phyloP scores from a whole-genome alignment of 169 alveolate species.

The Condylostoma magnum region DNA sequence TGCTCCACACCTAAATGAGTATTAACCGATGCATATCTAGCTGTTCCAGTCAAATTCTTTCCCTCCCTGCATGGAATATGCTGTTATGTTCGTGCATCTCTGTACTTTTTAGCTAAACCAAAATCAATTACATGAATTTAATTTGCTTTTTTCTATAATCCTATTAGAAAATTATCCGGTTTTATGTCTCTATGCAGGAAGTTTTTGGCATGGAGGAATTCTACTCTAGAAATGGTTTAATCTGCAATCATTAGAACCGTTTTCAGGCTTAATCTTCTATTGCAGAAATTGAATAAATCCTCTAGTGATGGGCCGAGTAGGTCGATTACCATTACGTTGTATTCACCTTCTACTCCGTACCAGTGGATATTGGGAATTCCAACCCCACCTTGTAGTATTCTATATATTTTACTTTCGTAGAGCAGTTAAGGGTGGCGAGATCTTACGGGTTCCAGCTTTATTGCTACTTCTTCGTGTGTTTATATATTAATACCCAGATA shows the following conservation, averaged over 20 bases:
- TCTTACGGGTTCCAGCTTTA: slow-evolving; percentile 40
- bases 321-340: slow-evolving; percentile 65
- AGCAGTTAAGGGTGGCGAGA: slow-evolving; percentile 41
- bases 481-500: slow-evolving; percentile 30
- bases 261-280: slow-evolving; percentile 30
- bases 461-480: slow-evolving; percentile 35
- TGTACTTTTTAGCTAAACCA: slow-evolving; percentile 95
- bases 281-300: slow-evolving; percentile 45
- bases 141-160: slow-evolving; percentile 60
- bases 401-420: slow-evolving; percentile 39
- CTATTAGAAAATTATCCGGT: slow-evolving; percentile 71
- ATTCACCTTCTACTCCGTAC: slow-evolving; percentile 68
- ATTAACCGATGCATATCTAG: slow-evolving; percentile 97
- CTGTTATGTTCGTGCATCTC: slow-evolving; percentile 94
- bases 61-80: slow-evolving; percentile 97
- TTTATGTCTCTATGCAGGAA: slow-evolving; percentile 74
- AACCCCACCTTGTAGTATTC: slow-evolving; percentile 19
- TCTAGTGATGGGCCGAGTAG: slow-evolving; percentile 68
- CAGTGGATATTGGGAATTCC: slow-evolving; percentile 20
- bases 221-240: slow-evolving; percentile 66
- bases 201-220: slow-evolving; percentile 65
- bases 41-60: slow-evolving; percentile 97
- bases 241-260: slow-evolving; percentile 42
- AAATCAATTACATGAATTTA: slow-evolving; percentile 93
- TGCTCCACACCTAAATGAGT: slow-evolving; percentile 99